Base-by-base conservation (phyloP, 179 eudicot genomes). In the Kewa caespitosa region DNA sequence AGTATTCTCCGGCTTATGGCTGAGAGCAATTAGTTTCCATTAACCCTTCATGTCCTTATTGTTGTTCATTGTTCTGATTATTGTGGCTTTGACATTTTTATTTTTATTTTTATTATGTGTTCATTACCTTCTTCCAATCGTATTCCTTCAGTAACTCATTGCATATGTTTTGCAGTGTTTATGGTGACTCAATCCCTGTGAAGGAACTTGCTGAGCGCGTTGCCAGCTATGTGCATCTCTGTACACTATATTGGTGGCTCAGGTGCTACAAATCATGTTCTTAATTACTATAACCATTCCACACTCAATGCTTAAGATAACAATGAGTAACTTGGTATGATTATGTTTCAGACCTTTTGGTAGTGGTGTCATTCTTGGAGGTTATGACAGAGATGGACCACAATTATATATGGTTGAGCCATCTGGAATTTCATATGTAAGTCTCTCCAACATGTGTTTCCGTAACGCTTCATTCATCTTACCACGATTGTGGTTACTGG, bases 161-260 rank as follows among this genome's bases (percentile, higher is more conserved):
- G n/a, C n/a, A n/a, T n/a, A n/a, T 31, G 2, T 78, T 63, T 15
- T 86, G 86, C 84, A 94, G 98, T 74, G 70, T 69, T 28, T 94
- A 94, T 84, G 98, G 98, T 27, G 98, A 94, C 39, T 83, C 92
- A 57, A 91, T 94, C 81, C 98, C 97, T 20, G 92, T 90, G 38
- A 88, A 91, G 86, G 98, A 94, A 81, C 98, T 94, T 79, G 92
- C 97, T 32, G 85, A 86, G 17, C 97, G 98, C 79, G 97, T 94
- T 79, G 97, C 98, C 31, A 94, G 98, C 77, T 94, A 94, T 84
- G 98, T 94, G 75, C 97, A 95, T 86, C 89, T 93, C 50, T 90
- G 92, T 78, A 93, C 99, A 12, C 91, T 95, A 25, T 95, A 95
- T 75, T 95, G 99, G 99, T 95, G 99, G 99, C 99, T 95, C 85